Evolutionary conservation across 441 rosid genomes (phyloP).

Genomic region (Adansonia gregorii): DNA sequence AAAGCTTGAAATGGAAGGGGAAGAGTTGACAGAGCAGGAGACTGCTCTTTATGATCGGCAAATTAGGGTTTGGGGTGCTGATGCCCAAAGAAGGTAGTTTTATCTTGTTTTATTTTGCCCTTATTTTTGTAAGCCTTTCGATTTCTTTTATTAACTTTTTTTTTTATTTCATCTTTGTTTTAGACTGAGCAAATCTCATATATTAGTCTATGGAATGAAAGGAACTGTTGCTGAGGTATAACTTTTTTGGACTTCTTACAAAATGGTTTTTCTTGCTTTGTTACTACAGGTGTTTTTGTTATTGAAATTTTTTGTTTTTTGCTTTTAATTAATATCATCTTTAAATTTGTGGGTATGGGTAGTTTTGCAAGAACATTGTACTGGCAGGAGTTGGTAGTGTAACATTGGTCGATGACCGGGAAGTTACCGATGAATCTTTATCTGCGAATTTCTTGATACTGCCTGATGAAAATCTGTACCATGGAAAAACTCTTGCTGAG

Average conservation of each 20-base stretch:
- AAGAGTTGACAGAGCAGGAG: slow-evolving; percentile 92
- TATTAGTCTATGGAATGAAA: slow-evolving; percentile 72
- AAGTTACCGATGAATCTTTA: slow-evolving; percentile 58
- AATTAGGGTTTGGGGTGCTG: slow-evolving; percentile 96
- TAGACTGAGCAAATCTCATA: slow-evolving; percentile 79
- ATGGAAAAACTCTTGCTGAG: slow-evolving; percentile 59
- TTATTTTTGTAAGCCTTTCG: background rate
- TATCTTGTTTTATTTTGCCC: background rate
- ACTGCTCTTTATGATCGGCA: slow-evolving; percentile 91
- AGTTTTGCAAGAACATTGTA: slow-evolving; percentile 96
- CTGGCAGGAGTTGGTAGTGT: slow-evolving; percentile 88
- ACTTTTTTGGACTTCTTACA: background rate
- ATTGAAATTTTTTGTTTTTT: background rate
- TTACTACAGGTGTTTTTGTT: background rate
- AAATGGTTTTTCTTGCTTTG: background rate
- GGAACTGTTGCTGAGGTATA: slow-evolving; percentile 81
- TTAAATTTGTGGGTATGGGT: slow-evolving; percentile 24
- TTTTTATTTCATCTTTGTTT: slow-evolving; percentile 28
- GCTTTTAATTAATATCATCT: background rate
- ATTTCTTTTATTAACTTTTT: slow-evolving; percentile 1
- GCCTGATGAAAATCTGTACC: slow-evolving; percentile 46
- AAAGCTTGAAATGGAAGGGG: slow-evolving; percentile 63
- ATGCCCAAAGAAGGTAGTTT: slow-evolving; percentile 81
- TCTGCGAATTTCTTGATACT: slow-evolving; percentile 67
- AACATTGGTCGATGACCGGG: slow-evolving; percentile 74